Conservation (phyloP, 208 protist species). For the Trypanosoma lewisi region DNA sequence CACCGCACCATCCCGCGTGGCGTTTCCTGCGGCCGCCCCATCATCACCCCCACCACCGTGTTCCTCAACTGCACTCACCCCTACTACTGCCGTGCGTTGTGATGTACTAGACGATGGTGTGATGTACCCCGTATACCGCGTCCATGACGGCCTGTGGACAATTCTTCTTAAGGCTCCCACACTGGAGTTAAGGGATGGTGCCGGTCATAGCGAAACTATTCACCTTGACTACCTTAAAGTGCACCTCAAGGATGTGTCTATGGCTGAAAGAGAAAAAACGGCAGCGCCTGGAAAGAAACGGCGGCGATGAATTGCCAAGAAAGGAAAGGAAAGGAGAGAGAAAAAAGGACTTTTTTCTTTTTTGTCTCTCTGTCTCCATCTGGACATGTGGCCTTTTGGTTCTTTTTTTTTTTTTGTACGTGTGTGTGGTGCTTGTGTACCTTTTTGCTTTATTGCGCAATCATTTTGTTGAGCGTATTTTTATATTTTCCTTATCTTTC, state of each 20-base stretch:
- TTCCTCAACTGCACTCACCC: too few species aligned
- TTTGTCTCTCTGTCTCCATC: constrained; percentile 4
- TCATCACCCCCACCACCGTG: constrained; percentile 5
- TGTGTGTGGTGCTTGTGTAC: too few species aligned
- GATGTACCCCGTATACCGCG: constrained; percentile 75
- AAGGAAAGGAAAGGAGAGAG: neutral
- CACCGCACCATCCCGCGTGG: neutral
- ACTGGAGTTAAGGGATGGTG: constrained; percentile 61
- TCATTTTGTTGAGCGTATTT: too few species aligned
- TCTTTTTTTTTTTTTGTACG: constrained; percentile 9
- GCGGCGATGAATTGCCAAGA: constrained; percentile 3
- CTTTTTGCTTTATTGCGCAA: too few species aligned
- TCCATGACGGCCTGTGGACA: constrained; percentile 74
- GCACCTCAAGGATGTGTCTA: constrained; percentile 29
- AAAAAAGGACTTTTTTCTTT: constrained; percentile 1
- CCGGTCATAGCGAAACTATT: constrained; percentile 55
- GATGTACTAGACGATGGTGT: constrained; percentile 35
- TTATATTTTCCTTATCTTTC: too few species aligned
- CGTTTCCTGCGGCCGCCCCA: neutral
- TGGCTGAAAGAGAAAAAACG: neutral
- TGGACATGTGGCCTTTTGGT: too few species aligned
- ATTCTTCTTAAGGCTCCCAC: constrained; percentile 79
- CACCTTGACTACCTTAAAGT: constrained; percentile 80
- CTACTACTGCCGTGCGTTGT: neutral
- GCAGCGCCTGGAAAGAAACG: constrained; percentile 12